Conservation (phyloP, 805 yeast species). For the Candida manassasensis region DNA sequence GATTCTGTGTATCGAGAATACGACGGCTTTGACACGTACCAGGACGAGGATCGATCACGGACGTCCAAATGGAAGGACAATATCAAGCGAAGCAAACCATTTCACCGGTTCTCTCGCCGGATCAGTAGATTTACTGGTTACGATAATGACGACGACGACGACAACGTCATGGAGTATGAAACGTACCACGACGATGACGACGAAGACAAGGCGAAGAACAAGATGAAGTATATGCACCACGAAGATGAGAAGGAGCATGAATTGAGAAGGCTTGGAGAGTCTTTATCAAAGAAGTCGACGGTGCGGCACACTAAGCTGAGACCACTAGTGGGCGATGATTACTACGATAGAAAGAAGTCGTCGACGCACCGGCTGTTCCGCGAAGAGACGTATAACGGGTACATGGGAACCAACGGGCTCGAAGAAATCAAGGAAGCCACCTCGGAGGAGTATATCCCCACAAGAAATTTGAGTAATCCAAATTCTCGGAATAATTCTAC, state of each 20-base stretch:
- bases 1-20: constrained; percentile 12
- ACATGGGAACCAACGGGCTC: constrained; percentile 4
- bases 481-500: constrained; percentile 2
- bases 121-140: background rate
- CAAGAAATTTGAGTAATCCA: constrained; percentile 6
- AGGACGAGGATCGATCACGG: background rate
- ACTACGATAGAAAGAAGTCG: constrained; percentile 6
- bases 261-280: constrained; percentile 32
- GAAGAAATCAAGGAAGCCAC: background rate
- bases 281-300: constrained; percentile 29
- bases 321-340: no score
- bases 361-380: constrained; percentile 17
- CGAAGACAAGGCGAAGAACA: background rate
- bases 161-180: constrained; percentile 1
- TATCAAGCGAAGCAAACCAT: background rate
- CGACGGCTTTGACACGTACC: background rate
- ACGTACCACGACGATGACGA: constrained; percentile 6
- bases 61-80: background rate
- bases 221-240: constrained; percentile 1
- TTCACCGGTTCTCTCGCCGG: background rate
- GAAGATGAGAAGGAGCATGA: constrained; percentile 19
- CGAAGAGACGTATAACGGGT: constrained; percentile 27
- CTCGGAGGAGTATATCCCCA: constrained; percentile 1
- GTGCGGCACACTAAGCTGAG: constrained; percentile 27
- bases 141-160: constrained; percentile 5